Conservation (phyloP, 2,329 filamentous ascomycete species). For the Curvularia lunata region DNA sequence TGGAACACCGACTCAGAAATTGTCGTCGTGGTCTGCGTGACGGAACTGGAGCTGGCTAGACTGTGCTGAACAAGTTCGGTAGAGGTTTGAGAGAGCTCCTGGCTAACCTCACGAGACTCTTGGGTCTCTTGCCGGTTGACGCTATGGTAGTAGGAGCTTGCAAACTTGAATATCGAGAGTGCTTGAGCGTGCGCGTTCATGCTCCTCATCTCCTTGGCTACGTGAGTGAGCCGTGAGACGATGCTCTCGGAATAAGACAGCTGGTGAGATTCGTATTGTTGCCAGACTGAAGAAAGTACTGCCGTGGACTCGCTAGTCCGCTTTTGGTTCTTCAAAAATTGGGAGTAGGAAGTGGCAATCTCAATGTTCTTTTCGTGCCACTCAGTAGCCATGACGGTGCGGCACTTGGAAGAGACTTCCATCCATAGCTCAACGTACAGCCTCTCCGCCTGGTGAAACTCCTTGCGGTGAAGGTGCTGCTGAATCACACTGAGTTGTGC, state of each 20-base stretch:
- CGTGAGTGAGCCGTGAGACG: slow-evolving; percentile 43
- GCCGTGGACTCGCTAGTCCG: slow-evolving; percentile 54
- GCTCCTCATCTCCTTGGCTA: slow-evolving; percentile 56
- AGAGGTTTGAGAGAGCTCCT: slow-evolving; percentile 50
- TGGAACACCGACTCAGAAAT: slow-evolving; percentile 53
- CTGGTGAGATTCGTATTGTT: slow-evolving; percentile 57
- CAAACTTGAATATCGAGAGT: slow-evolving; percentile 57
- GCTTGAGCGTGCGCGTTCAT: slow-evolving; percentile 54
- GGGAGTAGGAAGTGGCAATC: slow-evolving; percentile 55
- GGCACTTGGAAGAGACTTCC: slow-evolving; percentile 56
- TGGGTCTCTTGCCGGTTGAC: slow-evolving; percentile 46
- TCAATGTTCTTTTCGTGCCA: slow-evolving; percentile 59
- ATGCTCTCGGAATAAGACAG: slow-evolving; percentile 50
- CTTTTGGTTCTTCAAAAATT: slow-evolving; percentile 56
- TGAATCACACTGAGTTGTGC: slow-evolving; percentile 49
- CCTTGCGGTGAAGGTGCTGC: slow-evolving; percentile 41
- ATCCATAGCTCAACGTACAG: slow-evolving; percentile 60
- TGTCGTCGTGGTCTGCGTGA: slow-evolving; percentile 45
- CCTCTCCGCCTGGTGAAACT: slow-evolving; percentile 51
- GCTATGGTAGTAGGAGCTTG: slow-evolving; percentile 43
- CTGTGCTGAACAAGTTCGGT: slow-evolving; percentile 53
- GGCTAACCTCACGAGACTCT: slow-evolving; percentile 52
- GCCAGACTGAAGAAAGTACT: slow-evolving; percentile 55
- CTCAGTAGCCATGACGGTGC: slow-evolving; percentile 50
- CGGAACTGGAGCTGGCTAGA: slow-evolving; percentile 35